phyloP scores from a whole-genome alignment of 768 basidiomycete genomes.

The Mycena haematopus region DNA sequence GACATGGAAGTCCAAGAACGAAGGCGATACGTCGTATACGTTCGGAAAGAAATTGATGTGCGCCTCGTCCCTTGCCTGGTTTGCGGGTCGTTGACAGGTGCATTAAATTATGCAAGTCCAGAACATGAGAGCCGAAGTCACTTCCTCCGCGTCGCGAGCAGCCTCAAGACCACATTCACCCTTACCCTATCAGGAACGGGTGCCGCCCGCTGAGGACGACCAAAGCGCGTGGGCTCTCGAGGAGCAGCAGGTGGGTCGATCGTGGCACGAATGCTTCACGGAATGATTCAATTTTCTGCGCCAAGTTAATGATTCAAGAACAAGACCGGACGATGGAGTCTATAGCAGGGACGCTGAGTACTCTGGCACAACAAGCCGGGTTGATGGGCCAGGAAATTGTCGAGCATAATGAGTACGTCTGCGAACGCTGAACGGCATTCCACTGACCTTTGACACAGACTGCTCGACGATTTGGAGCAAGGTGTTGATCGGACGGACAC shows the following conservation, averaged over 20 bases:
- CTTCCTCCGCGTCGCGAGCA: conserved; percentile 34
- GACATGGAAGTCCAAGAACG: conserved; percentile 78
- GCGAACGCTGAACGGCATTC: neutral
- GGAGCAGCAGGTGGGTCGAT: conserved; percentile 73
- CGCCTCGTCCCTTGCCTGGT: conserved; percentile 31
- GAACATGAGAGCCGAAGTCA: conserved; percentile 77
- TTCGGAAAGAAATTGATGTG: conserved; percentile 83
- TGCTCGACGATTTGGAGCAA: conserved; percentile 80
- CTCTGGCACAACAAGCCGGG: conserved; percentile 88
- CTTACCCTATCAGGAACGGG: conserved; percentile 41
- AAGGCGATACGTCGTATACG: conserved; percentile 76
- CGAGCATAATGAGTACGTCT: conserved; percentile 85
- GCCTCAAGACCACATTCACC: conserved; percentile 42
- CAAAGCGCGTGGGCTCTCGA: conserved; percentile 83
- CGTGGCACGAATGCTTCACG: neutral
- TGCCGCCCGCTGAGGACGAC: conserved; percentile 52
- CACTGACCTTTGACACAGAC: conserved; percentile 49
- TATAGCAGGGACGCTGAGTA: conserved; percentile 85
- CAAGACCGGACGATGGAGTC: conserved; percentile 91
- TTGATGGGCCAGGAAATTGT: conserved; percentile 92
- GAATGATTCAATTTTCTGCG: neutral
- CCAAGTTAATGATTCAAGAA: conserved; percentile 81
- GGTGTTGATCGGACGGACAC: conserved; percentile 73
- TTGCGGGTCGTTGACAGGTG: conserved; percentile 34
- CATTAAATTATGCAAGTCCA: conserved; percentile 53